Percentiles rank a stretch among this genome's conserved stretches.
phyloP scores from a whole-genome alignment of 1,284 basidiomycete genomes.

The Cryptococcus wingfieldii region DNA sequence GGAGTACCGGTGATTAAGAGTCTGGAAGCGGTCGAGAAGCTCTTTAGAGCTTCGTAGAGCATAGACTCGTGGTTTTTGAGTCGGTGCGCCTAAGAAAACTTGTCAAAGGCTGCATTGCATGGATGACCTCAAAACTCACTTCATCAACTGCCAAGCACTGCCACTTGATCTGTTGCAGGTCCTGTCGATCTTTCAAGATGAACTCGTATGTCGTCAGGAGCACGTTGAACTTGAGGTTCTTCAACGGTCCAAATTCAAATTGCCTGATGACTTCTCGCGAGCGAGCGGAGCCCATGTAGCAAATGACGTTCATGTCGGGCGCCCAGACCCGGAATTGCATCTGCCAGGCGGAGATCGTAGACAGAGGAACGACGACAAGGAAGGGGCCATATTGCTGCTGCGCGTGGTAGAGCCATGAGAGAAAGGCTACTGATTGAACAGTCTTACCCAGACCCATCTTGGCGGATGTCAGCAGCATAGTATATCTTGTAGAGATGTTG shows the following conservation, averaged over 20 bases:
- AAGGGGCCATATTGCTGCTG: constrained; percentile 94
- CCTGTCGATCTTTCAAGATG: constrained; percentile 82
- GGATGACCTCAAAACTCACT: constrained; percentile 51
- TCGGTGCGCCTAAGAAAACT: constrained; percentile 71
- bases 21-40: constrained; percentile 86
- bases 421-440: constrained; percentile 92
- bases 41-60: constrained; percentile 86
- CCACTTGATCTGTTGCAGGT: constrained; percentile 94
- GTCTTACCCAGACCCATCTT: constrained; percentile 97
- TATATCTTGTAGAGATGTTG: not conserved
- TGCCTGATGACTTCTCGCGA: constrained; percentile 87
- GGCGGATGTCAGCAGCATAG: not conserved
- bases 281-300: constrained; percentile 86
- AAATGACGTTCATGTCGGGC: constrained; percentile 93
- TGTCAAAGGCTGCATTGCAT: not conserved
- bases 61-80: constrained; percentile 98
- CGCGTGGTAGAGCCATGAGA: constrained; percentile 93
- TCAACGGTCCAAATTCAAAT: constrained; percentile 81
- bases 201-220: constrained; percentile 97
- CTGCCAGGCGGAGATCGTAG: constrained; percentile 98
- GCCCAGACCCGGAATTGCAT: constrained; percentile 93
- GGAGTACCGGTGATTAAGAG: constrained; percentile 97
- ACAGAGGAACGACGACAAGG: constrained; percentile 95
- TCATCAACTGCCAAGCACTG: constrained; percentile 95
- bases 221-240: constrained; percentile 90